Evolutionary conservation across 208 protist species (phyloP), one percentile per base, ranked within the genome.

Genomic region (Wallacemonas sp.): DNA sequence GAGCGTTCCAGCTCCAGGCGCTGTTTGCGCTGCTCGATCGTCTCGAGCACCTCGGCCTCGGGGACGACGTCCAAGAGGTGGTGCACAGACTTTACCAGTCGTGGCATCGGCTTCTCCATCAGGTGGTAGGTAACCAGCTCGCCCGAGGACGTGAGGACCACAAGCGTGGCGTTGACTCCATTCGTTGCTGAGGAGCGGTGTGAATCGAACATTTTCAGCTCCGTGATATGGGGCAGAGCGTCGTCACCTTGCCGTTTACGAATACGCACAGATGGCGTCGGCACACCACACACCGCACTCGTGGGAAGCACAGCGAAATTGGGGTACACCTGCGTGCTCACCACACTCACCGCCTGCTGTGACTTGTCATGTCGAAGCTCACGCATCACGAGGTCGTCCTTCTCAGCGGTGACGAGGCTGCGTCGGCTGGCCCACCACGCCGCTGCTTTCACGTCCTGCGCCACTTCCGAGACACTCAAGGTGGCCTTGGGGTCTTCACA

Each of bases 41-140:
- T 81, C 61, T 93, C 90, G 21, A 93, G 76, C 29, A 84, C 53
- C 53, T 95, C 90, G 27, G 66, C 63, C 53, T 91, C 81, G 2
- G 81, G 76, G 38, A 76, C 66, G 10, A 81, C 71, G 66, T 96
- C 85, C n/a, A 94, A 63, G 32, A 94, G 73, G 68, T 94, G 83
- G 52, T 92, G 68, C 19, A 92, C 44, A 26, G 62, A 54, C 65
- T 96, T 96, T n/a, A 89, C 52, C 13, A 92, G 72, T 12, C 90
- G 81, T 13, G 72, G 73, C 10, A 76, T 77, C 0, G 70, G 83
- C 66, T 79, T 65, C 33, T 37, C 22, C 33, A 85, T 39, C 1
- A 93, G 46, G 3, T 71, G 71, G 68, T 95, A 95, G 1, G 83
- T 87, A 3, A 88, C 60, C 13, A 95, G 62, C 68, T 95, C 90